Evolutionary conservation across 352 stramenopile species (phyloP), one percentile per base, ranked within the genome.

Genomic region (Pythium grandisporangium): DNA sequence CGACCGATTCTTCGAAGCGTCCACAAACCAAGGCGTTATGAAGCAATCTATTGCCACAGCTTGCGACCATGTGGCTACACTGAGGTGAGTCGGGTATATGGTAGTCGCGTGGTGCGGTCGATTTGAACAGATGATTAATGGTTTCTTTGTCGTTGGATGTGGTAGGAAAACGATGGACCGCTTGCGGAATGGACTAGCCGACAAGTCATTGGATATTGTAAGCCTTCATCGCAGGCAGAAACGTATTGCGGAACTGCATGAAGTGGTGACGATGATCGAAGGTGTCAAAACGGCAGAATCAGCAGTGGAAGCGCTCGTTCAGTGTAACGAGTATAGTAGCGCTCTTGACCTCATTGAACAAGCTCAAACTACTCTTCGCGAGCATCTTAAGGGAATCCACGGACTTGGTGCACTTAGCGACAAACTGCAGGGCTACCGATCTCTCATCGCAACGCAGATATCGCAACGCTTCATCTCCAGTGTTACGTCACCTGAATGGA

Each of bases 131-230:
- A n/a, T n/a, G n/a, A n/a, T n/a, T n/a, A n/a, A n/a, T n/a, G n/a
- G n/a, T n/a, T n/a, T n/a, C n/a, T n/a, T n/a, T 30, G 6, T 26
- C 16, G 22, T 33, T 17, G n/a, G n/a, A n/a, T n/a, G n/a, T n/a
- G n/a, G n/a, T n/a, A 84, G 78, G 11, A 76, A 74, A 55, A 90
- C 80, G 10, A 90, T 93, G 80, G 69, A 91, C 40, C 68, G 80
- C 13, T 46, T 93, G 37, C 72, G 77, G 5, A 89, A 80, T 38
- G 69, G 78, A 11, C 60, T 93, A 2, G 77, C 80, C 6, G 75
- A 89, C 48, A 90, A 90, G 55, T 88, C 80, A 2, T 63, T 93
- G 24, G 80, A 88, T 38, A 93, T 93, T 45, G 71, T 93, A 50
- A 89, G 73, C 48, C 63, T 93, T n/a, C 76, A 93, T 42, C 67